A percentile compares a stretch with the other conserved stretches of the same genome.
These are phyloP conservation scores for Magnusiomyces paraingens DNA, from an alignment of 1,139 yeast species.

Conservation along the genomic window DNA sequence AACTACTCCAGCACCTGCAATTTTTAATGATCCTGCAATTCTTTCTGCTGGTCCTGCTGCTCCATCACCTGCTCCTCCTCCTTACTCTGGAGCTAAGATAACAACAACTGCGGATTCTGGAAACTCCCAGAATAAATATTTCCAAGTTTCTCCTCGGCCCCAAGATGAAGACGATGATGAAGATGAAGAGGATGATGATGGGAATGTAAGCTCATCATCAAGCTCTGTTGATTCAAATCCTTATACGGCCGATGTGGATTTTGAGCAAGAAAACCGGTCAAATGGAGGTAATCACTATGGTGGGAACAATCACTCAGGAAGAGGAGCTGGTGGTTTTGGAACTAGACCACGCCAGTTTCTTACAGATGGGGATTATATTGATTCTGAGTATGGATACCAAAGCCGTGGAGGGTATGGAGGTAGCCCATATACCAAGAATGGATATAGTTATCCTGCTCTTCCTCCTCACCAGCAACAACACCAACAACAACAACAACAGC, in stretches of 20 bases:
- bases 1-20: slow-evolving; percentile 5
- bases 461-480: neutral
- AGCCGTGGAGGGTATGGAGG: neutral
- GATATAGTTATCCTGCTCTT: slow-evolving; percentile 5
- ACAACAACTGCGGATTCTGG: neutral
- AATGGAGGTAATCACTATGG: neutral
- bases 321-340: no score
- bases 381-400: neutral
- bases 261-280: neutral
- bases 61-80: slow-evolving; percentile 15
- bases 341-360: neutral
- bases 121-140: neutral
- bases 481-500: slow-evolving; percentile 1
- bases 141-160: neutral
- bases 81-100: slow-evolving; percentile 4
- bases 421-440: neutral
- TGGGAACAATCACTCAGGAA: neutral
- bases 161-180: slow-evolving; percentile 9
- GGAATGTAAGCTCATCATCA: slow-evolving; percentile 14
- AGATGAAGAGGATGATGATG: slow-evolving; percentile 5
- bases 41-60: slow-evolving; percentile 21
- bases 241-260: slow-evolving; percentile 20
- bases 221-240: slow-evolving; percentile 21
- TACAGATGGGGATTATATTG: neutral
- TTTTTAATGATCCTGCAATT: slow-evolving; percentile 28